These are phyloP conservation scores for Epithele typhae DNA, from an alignment of 768 basidiomycete species.

Conservation along the genomic window DNA sequence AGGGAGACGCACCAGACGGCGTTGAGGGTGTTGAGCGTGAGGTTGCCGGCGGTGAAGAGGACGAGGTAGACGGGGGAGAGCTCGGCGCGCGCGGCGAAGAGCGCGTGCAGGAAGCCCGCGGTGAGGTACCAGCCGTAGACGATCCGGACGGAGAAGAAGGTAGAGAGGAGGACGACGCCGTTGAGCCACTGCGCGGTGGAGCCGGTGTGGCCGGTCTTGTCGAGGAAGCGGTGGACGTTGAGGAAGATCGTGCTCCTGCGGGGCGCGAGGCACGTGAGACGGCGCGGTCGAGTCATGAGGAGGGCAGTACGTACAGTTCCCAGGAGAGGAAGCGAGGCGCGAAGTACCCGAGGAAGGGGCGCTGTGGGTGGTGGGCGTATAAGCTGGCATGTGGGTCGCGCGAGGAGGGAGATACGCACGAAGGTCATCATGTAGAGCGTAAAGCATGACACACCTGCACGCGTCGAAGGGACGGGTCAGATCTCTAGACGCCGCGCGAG, in stretches of 20 bases:
- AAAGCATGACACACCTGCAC: constrained; percentile 57
- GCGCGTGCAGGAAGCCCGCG: constrained; percentile 48
- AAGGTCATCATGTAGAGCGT: constrained; percentile 65
- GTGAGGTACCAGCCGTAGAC: constrained; percentile 57
- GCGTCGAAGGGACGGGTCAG: neutral
- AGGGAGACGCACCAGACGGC: constrained; percentile 58
- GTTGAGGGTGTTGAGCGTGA: constrained; percentile 69
- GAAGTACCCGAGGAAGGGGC: constrained; percentile 76
- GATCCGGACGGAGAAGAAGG: constrained; percentile 70
- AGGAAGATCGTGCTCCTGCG: constrained; percentile 78
- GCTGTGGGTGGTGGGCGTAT: constrained; percentile 20
- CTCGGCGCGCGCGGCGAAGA: constrained; percentile 49
- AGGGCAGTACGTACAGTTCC: constrained; percentile 54
- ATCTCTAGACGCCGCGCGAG: too few species aligned
- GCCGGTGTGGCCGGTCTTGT: constrained; percentile 73
- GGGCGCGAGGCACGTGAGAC: neutral
- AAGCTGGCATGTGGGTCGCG: neutral
- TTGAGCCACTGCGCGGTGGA: constrained; percentile 65
- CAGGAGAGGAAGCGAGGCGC: constrained; percentile 74
- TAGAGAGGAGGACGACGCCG: constrained; percentile 56
- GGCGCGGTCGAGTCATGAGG: neutral
- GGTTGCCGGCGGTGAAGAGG: constrained; percentile 56
- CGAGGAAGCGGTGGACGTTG: constrained; percentile 68
- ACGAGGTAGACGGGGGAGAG: constrained; percentile 47
- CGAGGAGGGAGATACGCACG: constrained; percentile 38